Conservation (phyloP, 1,284 basidiomycete species). For the Thecaphora frezii region DNA sequence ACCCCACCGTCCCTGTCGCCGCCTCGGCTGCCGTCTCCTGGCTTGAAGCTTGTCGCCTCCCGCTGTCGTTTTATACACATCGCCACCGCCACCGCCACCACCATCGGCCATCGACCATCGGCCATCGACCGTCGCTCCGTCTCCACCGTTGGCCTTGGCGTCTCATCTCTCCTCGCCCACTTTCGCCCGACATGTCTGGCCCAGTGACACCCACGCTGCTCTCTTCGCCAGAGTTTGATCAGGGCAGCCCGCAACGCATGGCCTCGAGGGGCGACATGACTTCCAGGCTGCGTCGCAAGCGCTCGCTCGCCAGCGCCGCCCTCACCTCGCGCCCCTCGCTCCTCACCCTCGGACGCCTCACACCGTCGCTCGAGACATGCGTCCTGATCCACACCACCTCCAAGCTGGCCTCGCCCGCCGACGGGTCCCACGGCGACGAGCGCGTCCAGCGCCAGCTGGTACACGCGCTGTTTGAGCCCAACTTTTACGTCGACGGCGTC, state of each 20-base stretch:
- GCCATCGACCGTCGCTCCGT: too few species aligned
- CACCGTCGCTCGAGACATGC: conserved; percentile 28
- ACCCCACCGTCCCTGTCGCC: too few species aligned
- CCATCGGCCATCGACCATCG: too few species aligned
- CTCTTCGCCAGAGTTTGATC: too few species aligned
- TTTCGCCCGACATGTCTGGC: too few species aligned
- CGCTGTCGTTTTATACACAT: too few species aligned
- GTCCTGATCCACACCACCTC: conserved; percentile 24
- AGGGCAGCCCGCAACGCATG: not conserved
- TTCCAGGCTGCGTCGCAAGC: conserved; percentile 17
- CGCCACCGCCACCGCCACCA: too few species aligned
- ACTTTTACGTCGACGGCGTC: conserved; percentile 25
- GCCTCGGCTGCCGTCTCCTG: too few species aligned
- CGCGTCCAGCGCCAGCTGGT: conserved; percentile 5
- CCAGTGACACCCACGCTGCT: too few species aligned
- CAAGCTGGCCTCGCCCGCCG: not conserved
- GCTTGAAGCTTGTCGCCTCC: too few species aligned
- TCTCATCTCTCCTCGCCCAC: not conserved
- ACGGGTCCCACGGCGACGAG: not conserved
- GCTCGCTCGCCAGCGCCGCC: conserved; percentile 32
- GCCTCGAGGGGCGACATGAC: too few species aligned
- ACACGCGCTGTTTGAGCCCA: conserved; percentile 37
- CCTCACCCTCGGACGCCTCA: conserved; percentile 16
- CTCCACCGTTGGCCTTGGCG: too few species aligned
- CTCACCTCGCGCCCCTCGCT: conserved; percentile 30